Conservation (phyloP, 1,284 basidiomycete genomes). For the Afroboletus lepidellus region DNA sequence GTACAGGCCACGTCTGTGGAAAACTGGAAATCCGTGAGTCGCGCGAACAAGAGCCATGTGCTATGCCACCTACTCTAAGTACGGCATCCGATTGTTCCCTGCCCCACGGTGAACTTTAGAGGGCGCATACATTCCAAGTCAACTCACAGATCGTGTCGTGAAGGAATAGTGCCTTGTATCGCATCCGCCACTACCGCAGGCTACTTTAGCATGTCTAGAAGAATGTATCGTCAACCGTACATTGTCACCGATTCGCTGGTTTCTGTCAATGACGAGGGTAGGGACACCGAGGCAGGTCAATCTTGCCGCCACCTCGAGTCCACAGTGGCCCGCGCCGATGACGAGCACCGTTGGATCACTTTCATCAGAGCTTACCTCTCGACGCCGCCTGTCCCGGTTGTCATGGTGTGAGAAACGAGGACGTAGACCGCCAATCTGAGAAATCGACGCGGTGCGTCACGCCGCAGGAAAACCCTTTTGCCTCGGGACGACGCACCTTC, state of each 20-base stretch:
- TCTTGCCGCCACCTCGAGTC: conserved; percentile 37
- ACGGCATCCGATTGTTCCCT: conserved; percentile 28
- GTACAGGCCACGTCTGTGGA: conserved; percentile 40
- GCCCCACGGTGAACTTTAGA: not conserved
- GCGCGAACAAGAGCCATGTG: too few species aligned
- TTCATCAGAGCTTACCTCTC: conserved; percentile 15
- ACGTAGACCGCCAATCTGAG: conserved; percentile 18
- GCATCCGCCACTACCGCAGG: conserved; percentile 26
- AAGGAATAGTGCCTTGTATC: conserved; percentile 28
- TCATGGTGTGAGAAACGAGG: not conserved
- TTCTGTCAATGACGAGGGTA: conserved; percentile 37
- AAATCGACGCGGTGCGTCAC: not conserved
- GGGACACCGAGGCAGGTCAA: conserved; percentile 38
- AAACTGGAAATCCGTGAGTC: conserved; percentile 20
- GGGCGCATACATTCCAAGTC: too few species aligned
- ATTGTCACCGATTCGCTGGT: conserved; percentile 37
- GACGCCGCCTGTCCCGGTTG: conserved; percentile 20
- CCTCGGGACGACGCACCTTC: conserved; percentile 13
- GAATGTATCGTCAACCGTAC: conserved; percentile 20
- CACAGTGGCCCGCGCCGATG: conserved; percentile 40
- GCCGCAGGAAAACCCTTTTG: not conserved
- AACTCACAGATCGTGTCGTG: conserved; percentile 30
- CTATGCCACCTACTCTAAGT: conserved; percentile 25
- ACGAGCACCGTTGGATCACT: conserved; percentile 29
- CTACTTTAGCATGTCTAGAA: conserved; percentile 1